Evolutionary conservation across 306 rosid genomes (phyloP).

Genomic region (Cercis canadensis): DNA sequence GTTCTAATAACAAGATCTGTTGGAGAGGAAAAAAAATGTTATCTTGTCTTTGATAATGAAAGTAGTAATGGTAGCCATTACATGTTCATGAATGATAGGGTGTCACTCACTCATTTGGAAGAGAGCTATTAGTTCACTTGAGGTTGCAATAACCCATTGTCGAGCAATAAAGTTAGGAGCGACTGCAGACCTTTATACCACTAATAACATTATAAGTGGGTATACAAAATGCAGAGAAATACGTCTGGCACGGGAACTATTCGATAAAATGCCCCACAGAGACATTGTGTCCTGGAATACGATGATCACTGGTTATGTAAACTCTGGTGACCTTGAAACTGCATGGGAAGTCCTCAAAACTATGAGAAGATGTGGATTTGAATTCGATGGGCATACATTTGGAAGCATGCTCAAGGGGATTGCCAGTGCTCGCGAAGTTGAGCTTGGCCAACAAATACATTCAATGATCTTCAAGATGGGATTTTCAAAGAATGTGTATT

Average conservation of each 20-base stretch:
- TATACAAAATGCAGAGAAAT: constrained; percentile 49
- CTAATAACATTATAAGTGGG: constrained; percentile 63
- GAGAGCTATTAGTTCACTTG: constrained; percentile 42
- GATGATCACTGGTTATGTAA: constrained; percentile 58
- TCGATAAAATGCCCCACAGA: constrained; percentile 65
- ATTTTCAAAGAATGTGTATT: constrained; percentile 50
- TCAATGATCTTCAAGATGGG: constrained; percentile 66
- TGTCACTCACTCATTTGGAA: constrained; percentile 44
- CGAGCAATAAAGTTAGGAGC: constrained; percentile 62
- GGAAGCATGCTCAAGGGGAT: constrained; percentile 79
- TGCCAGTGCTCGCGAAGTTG: constrained; percentile 41
- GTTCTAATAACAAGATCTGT: too few relatives aligned
- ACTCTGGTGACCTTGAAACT: constrained; percentile 41
- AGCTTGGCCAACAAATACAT: constrained; percentile 71
- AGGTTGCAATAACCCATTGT: constrained; percentile 55
- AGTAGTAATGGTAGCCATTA: too few relatives aligned
- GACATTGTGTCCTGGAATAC: constrained; percentile 87
- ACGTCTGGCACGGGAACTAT: constrained; percentile 52
- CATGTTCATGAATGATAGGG: constrained; percentile 58
- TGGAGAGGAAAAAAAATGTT: too few relatives aligned
- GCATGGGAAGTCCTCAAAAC: constrained; percentile 49
- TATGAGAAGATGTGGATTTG: constrained; percentile 59
- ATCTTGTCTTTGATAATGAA: too few relatives aligned
- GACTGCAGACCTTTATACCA: constrained; percentile 50
- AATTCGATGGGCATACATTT: constrained; percentile 63